Percentiles rank a stretch among this genome's conserved stretches.
These are phyloP conservation scores for Fremontodendron californicum DNA, from an alignment of 345 rosid genomes.

Conservation along the genomic window DNA sequence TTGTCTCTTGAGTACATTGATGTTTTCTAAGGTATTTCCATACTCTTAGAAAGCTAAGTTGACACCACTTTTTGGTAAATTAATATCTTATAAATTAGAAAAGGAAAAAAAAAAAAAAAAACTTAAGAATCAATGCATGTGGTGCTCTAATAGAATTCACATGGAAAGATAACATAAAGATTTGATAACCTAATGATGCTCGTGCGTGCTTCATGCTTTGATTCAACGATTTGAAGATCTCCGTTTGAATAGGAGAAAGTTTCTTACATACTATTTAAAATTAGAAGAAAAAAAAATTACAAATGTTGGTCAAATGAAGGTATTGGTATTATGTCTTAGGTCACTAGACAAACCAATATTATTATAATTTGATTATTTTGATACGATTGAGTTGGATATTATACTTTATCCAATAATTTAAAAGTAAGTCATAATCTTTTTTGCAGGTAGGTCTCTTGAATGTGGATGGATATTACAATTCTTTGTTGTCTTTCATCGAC, in stretches of 20 bases:
- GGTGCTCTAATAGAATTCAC: conserved; percentile 35
- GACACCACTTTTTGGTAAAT: conserved; percentile 10
- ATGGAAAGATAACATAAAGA: conserved; percentile 38
- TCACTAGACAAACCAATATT: background rate
- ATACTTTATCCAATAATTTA: background rate
- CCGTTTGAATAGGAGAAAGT: conserved; percentile 27
- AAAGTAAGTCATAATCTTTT: background rate
- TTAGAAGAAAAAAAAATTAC: background rate
- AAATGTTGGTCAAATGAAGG: conserved; percentile 24
- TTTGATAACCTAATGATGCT: conserved; percentile 21
- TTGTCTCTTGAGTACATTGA: conserved; percentile 17
- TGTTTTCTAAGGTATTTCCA: conserved; percentile 1
- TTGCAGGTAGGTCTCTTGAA: conserved; percentile 90
- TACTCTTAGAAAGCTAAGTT: background rate
- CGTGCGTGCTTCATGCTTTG: conserved; percentile 18
- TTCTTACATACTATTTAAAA: background rate
- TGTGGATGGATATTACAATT: conserved; percentile 89
- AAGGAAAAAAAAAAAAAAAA: too few relatives aligned
- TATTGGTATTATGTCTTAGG: background rate
- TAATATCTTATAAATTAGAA: background rate
- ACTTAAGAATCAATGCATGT: conserved; percentile 40
- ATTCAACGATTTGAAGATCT: conserved; percentile 11
- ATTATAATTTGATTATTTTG: background rate
- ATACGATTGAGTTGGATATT: background rate
- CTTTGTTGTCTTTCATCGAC: conserved; percentile 74